phyloP scores from a whole-genome alignment of 257 asterid species.

The Penstemon newberryi region DNA sequence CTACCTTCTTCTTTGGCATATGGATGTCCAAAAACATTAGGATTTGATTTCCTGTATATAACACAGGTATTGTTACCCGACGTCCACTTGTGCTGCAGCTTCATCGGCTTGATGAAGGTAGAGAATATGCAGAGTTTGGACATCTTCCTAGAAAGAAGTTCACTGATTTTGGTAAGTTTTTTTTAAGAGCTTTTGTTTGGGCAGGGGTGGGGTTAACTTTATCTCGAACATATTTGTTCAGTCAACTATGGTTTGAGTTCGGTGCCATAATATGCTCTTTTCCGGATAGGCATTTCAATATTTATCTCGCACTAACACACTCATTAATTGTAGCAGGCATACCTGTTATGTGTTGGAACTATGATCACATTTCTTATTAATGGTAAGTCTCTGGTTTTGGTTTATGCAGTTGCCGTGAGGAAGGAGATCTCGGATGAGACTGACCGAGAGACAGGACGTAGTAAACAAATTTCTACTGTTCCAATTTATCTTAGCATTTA shows the following conservation, averaged over 20 bases:
- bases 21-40: conserved; percentile 14
- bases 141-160: conserved; percentile 75
- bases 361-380: background rate
- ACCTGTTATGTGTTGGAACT: background rate
- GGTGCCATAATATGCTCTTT: background rate
- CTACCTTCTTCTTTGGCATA: background rate
- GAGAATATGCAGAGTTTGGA: conserved; percentile 84
- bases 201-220: background rate
- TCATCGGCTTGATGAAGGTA: conserved; percentile 68
- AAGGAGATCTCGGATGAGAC: conserved; percentile 79
- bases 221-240: background rate
- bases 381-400: conserved; percentile 15
- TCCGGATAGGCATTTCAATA: conserved; percentile 11
- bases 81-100: conserved; percentile 87
- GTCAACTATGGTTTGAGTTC: conserved; percentile 4
- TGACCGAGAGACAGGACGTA: conserved; percentile 74
- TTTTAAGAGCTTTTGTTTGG: background rate
- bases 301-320: background rate
- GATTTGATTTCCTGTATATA: conserved; percentile 24
- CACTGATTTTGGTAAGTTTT: conserved; percentile 64
- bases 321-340: background rate
- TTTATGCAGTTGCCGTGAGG: conserved; percentile 60
- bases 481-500: conserved; percentile 73
- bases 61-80: conserved; percentile 71
- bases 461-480: conserved; percentile 60